These are phyloP conservation scores for Hypsizygus marmoreus DNA, from an alignment of 768 basidiomycete species.

Conservation along the genomic window DNA sequence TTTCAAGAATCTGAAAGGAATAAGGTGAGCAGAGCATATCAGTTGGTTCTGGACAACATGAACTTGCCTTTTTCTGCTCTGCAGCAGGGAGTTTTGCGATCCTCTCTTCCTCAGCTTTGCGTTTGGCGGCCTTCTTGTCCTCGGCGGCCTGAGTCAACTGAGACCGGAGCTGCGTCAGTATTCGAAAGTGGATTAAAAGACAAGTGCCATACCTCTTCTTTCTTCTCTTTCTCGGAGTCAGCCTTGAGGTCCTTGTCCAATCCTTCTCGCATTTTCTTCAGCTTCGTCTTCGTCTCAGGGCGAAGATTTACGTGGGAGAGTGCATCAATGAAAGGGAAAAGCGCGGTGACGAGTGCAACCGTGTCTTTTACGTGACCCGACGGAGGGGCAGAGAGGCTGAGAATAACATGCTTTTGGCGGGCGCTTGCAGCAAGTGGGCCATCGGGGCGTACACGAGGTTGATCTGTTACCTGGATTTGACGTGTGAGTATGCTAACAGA, in stretches of 20 bases:
- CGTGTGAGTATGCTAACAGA: slow-evolving; percentile 10
- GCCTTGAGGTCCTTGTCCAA: slow-evolving; percentile 68
- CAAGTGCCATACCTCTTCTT: slow-evolving; percentile 57
- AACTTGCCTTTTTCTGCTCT: slow-evolving; percentile 78
- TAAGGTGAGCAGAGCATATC: too few species aligned
- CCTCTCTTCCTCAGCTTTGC: slow-evolving; percentile 71
- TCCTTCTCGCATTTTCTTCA: slow-evolving; percentile 73
- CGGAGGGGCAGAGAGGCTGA: slow-evolving; percentile 62
- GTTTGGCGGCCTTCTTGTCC: slow-evolving; percentile 72
- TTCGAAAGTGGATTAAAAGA: neutral
- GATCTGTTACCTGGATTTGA: slow-evolving; percentile 70
- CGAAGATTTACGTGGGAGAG: slow-evolving; percentile 61
- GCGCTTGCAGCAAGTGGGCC: slow-evolving; percentile 49
- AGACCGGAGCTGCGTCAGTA: neutral
- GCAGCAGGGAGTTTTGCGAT: slow-evolving; percentile 71
- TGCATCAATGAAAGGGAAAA: slow-evolving; percentile 78
- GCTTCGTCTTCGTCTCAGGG: slow-evolving; percentile 81
- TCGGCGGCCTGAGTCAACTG: slow-evolving; percentile 53
- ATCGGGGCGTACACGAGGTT: slow-evolving; percentile 71
- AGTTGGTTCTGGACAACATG: neutral
- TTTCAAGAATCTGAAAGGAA: slow-evolving; percentile 57
- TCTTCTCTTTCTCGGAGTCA: slow-evolving; percentile 66
- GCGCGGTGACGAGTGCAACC: slow-evolving; percentile 59
- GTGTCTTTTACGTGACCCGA: slow-evolving; percentile 49
- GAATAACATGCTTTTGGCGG: slow-evolving; percentile 73